phyloP scores from a whole-genome alignment of 371 early-diverging fungal species.

The Phascolomyces articulosus region DNA sequence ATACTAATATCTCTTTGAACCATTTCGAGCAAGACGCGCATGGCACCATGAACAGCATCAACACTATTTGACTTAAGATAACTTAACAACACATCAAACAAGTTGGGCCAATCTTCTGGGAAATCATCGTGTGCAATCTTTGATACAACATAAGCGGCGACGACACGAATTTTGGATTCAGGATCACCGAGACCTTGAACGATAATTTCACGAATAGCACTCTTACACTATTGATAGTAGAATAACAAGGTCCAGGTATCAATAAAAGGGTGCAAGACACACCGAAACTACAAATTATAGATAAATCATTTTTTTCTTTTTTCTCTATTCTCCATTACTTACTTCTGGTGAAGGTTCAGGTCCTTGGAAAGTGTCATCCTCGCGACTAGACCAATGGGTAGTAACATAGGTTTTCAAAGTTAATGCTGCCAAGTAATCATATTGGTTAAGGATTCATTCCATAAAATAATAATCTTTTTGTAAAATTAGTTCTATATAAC shows the following conservation, averaged over 20 bases:
- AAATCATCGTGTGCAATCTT: slow-evolving; percentile 92
- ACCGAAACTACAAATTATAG: no score
- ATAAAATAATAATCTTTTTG: no score
- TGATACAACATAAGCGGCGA: slow-evolving; percentile 81
- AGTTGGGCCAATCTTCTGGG: slow-evolving; percentile 94
- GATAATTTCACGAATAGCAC: slow-evolving; percentile 52
- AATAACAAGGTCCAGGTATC: no score
- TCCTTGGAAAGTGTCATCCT: slow-evolving; percentile 60
- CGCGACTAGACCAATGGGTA: slow-evolving; percentile 76
- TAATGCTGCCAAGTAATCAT: slow-evolving; percentile 71
- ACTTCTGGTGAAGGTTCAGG: slow-evolving; percentile 63
- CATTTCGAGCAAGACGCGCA: slow-evolving; percentile 88
- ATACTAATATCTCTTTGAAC: slow-evolving; percentile 86
- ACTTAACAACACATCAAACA: slow-evolving; percentile 78
- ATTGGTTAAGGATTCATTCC: slow-evolving; percentile 31
- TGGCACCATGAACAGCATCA: slow-evolving; percentile 83
- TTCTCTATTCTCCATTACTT: neutral
- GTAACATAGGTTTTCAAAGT: slow-evolving; percentile 78
- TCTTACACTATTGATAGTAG: slow-evolving; percentile 42
- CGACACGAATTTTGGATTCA: slow-evolving; percentile 64
- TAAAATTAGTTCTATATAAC: no score
- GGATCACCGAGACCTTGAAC: slow-evolving; percentile 61
- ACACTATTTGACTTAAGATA: slow-evolving; percentile 69
- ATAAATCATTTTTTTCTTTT: no score
- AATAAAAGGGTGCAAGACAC: no score